A percentile compares a stretch with the other conserved stretches of the same genome.
Conservation (phyloP, 805 yeast genomes). For the Ogataea kodamae region DNA sequence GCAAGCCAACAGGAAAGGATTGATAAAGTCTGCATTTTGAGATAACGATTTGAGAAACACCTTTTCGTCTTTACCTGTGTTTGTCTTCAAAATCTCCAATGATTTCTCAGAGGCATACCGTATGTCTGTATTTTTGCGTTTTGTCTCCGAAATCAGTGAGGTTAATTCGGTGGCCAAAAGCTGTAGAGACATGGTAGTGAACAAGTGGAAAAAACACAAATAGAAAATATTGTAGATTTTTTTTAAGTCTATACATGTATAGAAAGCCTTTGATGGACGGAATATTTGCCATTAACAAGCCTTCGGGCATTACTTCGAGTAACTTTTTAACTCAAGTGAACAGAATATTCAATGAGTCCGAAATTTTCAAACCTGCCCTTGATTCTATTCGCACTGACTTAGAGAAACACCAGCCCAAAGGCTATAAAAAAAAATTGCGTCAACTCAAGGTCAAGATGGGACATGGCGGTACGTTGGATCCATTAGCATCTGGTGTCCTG, state of each 20-base stretch:
- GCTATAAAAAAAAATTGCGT: slow-evolving; percentile 49
- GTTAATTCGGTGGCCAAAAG: slow-evolving; percentile 57
- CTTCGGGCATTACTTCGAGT: slow-evolving; percentile 79
- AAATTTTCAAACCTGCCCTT: slow-evolving; percentile 53
- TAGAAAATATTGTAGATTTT: slow-evolving; percentile 4
- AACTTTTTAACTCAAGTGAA: slow-evolving; percentile 68
- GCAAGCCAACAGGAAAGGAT: slow-evolving; percentile 72
- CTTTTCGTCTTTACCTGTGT: slow-evolving; percentile 16
- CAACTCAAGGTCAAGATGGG: slow-evolving; percentile 80
- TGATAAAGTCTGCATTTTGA: slow-evolving; percentile 49
- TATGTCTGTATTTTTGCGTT: slow-evolving; percentile 67
- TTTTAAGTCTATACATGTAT: slow-evolving; percentile 6
- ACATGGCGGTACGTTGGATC: slow-evolving; percentile 97
- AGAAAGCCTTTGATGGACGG: slow-evolving; percentile 66
- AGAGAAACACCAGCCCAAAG: slow-evolving; percentile 40
- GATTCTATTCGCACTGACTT: slow-evolving; percentile 47
- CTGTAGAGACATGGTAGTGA: slow-evolving; percentile 20
- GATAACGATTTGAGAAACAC: slow-evolving; percentile 30
- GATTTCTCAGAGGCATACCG: slow-evolving; percentile 54
- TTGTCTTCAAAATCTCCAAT: slow-evolving; percentile 40
- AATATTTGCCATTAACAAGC: slow-evolving; percentile 87
- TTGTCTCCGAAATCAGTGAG: slow-evolving; percentile 62
- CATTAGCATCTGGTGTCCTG: slow-evolving; percentile 89
- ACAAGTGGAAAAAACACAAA: slow-evolving; percentile 11
- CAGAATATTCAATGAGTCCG: slow-evolving; percentile 54